A percentile compares a stretch with the other conserved stretches of the same genome.
These are phyloP conservation scores for Rhizophora mangle DNA, from an alignment of 345 rosid genomes.

Conservation along the genomic window DNA sequence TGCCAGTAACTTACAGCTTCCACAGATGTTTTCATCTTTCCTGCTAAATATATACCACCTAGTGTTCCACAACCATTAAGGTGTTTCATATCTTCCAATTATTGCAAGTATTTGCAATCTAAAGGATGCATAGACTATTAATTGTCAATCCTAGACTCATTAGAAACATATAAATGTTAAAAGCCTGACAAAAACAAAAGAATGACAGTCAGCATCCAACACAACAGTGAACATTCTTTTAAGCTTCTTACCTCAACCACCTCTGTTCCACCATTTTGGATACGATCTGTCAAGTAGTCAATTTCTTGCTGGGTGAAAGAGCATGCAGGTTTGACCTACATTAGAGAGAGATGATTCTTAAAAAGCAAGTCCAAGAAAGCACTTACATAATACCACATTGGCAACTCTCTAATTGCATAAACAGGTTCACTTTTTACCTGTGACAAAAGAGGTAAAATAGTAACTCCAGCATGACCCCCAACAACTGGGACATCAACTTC, in stretches of 20 bases:
- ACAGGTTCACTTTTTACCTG: constrained; percentile 47
- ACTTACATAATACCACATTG: not conserved
- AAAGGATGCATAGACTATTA: too few species aligned
- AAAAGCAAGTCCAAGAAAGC: not conserved
- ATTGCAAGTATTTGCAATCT: too few species aligned
- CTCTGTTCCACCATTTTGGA: constrained; percentile 98
- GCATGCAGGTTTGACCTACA: constrained; percentile 80
- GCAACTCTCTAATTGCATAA: not conserved
- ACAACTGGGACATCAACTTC: constrained; percentile 95
- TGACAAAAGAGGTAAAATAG: constrained; percentile 90
- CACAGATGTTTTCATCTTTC: too few species aligned
- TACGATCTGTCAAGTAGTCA: constrained; percentile 79
- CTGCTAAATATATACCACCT: too few species aligned
- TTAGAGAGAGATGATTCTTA: not conserved
- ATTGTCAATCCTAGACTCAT: too few species aligned
- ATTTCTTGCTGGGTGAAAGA: constrained; percentile 75
- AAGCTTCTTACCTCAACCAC: constrained; percentile 69
- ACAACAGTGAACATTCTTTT: not conserved
- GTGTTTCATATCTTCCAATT: too few species aligned
- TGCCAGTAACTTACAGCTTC: too few species aligned
- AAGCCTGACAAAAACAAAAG: not conserved
- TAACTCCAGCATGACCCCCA: constrained; percentile 95
- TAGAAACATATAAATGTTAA: too few species aligned
- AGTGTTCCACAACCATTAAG: too few species aligned
- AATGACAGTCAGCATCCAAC: not conserved